phyloP scores from a whole-genome alignment of 805 yeast genomes.

The Saccharomycopsis lassenensis region DNA sequence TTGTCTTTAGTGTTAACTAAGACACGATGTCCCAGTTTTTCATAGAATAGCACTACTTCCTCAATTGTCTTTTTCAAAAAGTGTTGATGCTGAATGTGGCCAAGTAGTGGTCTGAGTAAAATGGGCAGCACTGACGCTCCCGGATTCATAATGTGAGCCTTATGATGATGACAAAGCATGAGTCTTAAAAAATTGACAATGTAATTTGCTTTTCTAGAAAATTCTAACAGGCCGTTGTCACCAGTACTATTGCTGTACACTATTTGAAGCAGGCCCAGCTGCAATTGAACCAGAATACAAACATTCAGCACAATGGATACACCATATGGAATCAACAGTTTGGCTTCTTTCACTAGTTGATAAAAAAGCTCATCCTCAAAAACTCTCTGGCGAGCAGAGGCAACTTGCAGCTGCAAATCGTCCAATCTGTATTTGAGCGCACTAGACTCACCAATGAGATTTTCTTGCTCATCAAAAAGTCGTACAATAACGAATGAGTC shows the following conservation, averaged over 20 bases:
- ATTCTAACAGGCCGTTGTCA: conserved; percentile 22
- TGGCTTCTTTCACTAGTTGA: conserved; percentile 68
- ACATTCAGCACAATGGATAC: conserved; percentile 54
- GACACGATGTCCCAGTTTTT: neutral
- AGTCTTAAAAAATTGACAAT: conserved; percentile 44
- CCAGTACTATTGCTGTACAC: conserved; percentile 35
- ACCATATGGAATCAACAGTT: conserved; percentile 52
- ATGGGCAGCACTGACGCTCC: conserved; percentile 24
- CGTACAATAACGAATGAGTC: conserved; percentile 51
- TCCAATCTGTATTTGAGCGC: no score
- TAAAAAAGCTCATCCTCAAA: conserved; percentile 86
- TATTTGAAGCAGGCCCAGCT: conserved; percentile 59
- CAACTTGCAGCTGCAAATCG: no score
- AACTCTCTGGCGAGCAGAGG: conserved; percentile 64
- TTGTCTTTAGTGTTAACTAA: neutral
- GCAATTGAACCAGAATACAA: conserved; percentile 53
- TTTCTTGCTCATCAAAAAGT: no score
- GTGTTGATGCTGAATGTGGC: conserved; percentile 45
- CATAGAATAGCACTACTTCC: conserved; percentile 7
- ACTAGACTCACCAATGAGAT: no score
- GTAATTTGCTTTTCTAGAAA: conserved; percentile 37
- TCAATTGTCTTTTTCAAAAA: conserved; percentile 23
- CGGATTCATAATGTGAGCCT: conserved; percentile 28
- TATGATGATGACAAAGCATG: conserved; percentile 51
- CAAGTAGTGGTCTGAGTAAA: conserved; percentile 46